A percentile compares a stretch with the other conserved stretches of the same genome.
Conservation (phyloP, 2,329 filamentous ascomycete genomes). For the Drechmeria coniospora region DNA sequence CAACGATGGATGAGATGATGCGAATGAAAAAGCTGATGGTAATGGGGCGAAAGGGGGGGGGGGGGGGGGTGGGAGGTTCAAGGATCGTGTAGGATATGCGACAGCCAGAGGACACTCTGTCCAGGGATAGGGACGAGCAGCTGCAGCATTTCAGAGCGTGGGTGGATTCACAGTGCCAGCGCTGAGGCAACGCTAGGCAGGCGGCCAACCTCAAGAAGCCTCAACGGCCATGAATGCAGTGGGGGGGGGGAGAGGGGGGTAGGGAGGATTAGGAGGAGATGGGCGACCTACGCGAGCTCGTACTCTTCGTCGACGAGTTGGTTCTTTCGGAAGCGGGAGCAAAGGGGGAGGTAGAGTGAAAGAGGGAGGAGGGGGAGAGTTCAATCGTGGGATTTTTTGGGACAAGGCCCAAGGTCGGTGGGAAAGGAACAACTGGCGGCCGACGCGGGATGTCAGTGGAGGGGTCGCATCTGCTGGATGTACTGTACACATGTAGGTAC, state of each 20-base stretch:
- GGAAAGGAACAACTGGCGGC: not conserved
- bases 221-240: not conserved
- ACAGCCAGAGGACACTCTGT: constrained; percentile 11
- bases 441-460: too few relatives aligned
- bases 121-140: constrained; percentile 4
- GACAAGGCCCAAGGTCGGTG: constrained; percentile 2
- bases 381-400: constrained; percentile 5
- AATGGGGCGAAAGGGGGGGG: not conserved
- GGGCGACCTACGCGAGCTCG: constrained; percentile 7
- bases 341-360: constrained; percentile 4
- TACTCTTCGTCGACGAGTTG: constrained; percentile 5
- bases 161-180: constrained; percentile 4
- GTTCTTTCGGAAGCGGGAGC: constrained; percentile 2
- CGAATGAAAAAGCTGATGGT: too few relatives aligned
- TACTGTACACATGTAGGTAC: too few relatives aligned
- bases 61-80: not conserved
- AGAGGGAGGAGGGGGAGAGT: constrained; percentile 5
- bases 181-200: not conserved
- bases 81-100: constrained; percentile 3
- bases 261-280: constrained; percentile 4
- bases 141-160: constrained; percentile 6
- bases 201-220: not conserved
- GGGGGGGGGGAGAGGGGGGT: not conserved
- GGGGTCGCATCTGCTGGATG: too few relatives aligned
- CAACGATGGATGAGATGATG: too few relatives aligned